Evolutionary conservation across 768 basidiomycete species (phyloP).

Genomic region (Amanita phalloides): DNA sequence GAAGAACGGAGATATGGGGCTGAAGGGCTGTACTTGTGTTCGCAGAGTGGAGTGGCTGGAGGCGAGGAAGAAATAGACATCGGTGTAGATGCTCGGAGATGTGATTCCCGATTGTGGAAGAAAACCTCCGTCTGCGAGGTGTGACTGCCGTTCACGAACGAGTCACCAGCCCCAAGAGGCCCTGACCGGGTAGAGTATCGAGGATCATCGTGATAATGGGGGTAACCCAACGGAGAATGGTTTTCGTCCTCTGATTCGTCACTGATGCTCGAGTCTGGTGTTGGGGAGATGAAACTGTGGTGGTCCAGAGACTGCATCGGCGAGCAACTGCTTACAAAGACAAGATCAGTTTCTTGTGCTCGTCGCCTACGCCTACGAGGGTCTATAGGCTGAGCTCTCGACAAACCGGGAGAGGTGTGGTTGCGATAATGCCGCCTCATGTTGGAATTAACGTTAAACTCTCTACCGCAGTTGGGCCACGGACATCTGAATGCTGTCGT

Average conservation of each 20-base stretch:
- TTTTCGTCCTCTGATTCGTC: constrained; percentile 5
- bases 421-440: constrained; percentile 76
- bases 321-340: constrained; percentile 8
- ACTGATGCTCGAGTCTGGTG: constrained; percentile 3
- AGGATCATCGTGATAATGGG: not conserved
- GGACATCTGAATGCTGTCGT: constrained; percentile 64
- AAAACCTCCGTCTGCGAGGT: not conserved
- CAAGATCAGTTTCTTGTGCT: constrained; percentile 4
- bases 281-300: not conserved
- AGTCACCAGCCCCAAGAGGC: not conserved
- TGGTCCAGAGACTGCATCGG: not conserved
- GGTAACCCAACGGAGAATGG: not conserved
- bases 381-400: constrained; percentile 17
- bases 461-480: constrained; percentile 60
- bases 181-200: not conserved
- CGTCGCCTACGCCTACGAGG: constrained; percentile 17
- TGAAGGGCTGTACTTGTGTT: constrained; percentile 19
- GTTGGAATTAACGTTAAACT: constrained; percentile 80
- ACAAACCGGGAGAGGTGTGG: constrained; percentile 31
- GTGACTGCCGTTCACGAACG: not conserved
- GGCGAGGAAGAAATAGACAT: constrained; percentile 6
- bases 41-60: constrained; percentile 2
- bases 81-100: constrained; percentile 7
- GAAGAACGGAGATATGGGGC: constrained; percentile 18
- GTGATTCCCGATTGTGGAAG: constrained; percentile 1